Evolutionary conservation across 768 basidiomycete genomes (phyloP), one percentile per base, ranked within the genome.

Genomic region (Macrolepiota albuminosa): DNA sequence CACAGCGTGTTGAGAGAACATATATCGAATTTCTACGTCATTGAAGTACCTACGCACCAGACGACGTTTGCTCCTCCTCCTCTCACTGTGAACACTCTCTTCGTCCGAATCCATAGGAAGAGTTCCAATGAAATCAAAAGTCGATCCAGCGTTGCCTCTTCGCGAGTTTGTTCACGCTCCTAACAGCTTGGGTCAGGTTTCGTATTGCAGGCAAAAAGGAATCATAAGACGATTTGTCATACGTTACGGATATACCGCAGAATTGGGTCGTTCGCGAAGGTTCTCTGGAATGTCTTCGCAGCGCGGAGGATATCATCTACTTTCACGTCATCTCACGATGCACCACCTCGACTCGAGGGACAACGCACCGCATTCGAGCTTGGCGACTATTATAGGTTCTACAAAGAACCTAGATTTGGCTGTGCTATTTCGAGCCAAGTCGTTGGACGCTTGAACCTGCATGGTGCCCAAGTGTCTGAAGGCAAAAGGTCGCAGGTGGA

Each of bases 71-170:
- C 64, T 9, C 40, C 53, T 18, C 70, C 73, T 31, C 59, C 55
- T 39, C 69, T 50, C 0, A 72, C 61, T 1, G 71, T 72, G 31
- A 71, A 60, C 1, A 60, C 62, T 18, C 67, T 52, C 59, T 68
- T 69, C 10, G 60, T 67, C 16, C 60, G 64, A 39, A 64, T 67
- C 61, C 67, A 70, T 16, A 59, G 31, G 13, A 60, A 45, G 10
- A 64, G 57, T 11, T 58, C 51, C 24, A 59, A 24, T 1, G 53
- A 50, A 21, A 61, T 51, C 26, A 56, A 45, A 1, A 59, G 31
- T 10, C 48, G 54, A 10, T 62, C 61, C 10, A 58, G 34, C 18
- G 49, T 48, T 4, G 58, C 50, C 34, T 59, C 46, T 14, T 46
- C 14, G 2, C 10, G 51, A 5, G 52, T 58, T 24, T 43, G 61